Conservation (phyloP, 2,329 filamentous ascomycete species). For the Westerdykella aurantiaca region DNA sequence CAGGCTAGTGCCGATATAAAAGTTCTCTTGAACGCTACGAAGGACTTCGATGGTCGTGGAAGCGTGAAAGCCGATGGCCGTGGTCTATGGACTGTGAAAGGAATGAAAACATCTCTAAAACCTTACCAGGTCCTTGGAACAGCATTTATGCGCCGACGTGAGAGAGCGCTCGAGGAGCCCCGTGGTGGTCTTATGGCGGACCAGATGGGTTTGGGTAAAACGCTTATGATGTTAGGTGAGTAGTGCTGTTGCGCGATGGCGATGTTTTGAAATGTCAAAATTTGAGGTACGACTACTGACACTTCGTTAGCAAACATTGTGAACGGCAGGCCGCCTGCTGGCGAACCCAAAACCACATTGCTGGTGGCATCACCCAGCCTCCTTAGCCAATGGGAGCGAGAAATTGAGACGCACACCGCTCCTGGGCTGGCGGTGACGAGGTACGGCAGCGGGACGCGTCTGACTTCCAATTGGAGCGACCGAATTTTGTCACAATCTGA, state of each 20-base stretch:
- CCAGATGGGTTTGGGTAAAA: conserved; percentile 41
- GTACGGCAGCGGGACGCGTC: conserved; percentile 20
- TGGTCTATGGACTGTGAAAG: conserved; percentile 42
- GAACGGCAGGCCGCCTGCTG: conserved; percentile 27
- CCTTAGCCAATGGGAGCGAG: conserved; percentile 37
- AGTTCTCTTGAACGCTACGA: conserved; percentile 36
- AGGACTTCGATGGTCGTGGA: conserved; percentile 38
- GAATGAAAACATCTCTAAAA: conserved; percentile 45
- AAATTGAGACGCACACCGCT: conserved; percentile 28
- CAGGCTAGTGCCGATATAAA: conserved; percentile 33
- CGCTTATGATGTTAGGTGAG: conserved; percentile 35
- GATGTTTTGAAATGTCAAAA: neutral
- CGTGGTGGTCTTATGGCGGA: conserved; percentile 40
- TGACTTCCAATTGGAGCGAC: conserved; percentile 14
- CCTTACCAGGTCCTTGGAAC: conserved; percentile 49
- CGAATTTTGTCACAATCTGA: conserved; percentile 19
- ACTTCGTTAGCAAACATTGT: conserved; percentile 38
- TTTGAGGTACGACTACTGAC: conserved; percentile 5
- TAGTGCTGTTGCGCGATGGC: neutral
- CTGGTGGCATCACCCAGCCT: conserved; percentile 40
- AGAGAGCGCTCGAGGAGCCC: conserved; percentile 37
- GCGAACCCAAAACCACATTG: conserved; percentile 33
- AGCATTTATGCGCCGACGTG: conserved; percentile 51
- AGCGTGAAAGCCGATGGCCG: conserved; percentile 28
- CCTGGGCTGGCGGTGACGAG: conserved; percentile 17